Percentiles rank a stretch among this genome's conserved stretches.
Evolutionary conservation across 495 filamentous ascomycete genomes (phyloP).

Genomic region (Neurospora cerealis): DNA sequence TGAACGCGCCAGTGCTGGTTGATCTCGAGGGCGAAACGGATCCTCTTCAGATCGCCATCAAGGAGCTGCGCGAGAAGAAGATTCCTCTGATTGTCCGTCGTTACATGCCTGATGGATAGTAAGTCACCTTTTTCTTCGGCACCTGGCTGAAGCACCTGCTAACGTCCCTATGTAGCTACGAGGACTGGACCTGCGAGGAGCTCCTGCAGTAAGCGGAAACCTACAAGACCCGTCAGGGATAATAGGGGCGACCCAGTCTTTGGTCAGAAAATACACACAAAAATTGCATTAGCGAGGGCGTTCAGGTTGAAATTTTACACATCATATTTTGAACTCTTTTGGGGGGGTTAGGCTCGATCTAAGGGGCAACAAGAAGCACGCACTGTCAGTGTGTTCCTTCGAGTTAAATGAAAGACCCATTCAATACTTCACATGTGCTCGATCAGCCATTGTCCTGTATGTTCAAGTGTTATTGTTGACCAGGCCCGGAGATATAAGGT

Average conservation of each 20-base stretch:
- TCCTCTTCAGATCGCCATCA: constrained; percentile 92
- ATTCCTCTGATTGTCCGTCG: constrained; percentile 89
- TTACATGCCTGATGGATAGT: constrained; percentile 96
- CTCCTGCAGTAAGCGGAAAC: constrained; percentile 44
- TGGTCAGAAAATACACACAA: neutral
- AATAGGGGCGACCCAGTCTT: neutral
- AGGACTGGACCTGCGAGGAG: constrained; percentile 99
- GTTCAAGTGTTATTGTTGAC: neutral
- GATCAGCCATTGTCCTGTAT: neutral
- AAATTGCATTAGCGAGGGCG: constrained; percentile 26
- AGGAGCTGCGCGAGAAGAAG: constrained; percentile 96
- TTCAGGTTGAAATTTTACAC: constrained; percentile 8
- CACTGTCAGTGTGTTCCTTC: neutral
- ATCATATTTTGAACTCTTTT: neutral
- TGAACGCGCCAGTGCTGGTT: constrained; percentile 95
- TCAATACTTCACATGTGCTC: neutral
- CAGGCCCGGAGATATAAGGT: neutral
- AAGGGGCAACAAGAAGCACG: neutral
- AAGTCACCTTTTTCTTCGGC: constrained; percentile 31
- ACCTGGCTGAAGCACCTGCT: constrained; percentile 10
- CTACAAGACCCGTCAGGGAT: neutral
- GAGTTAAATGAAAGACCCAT: neutral
- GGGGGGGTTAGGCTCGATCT: neutral
- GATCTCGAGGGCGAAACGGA: constrained; percentile 97
- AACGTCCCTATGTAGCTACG: constrained; percentile 53